phyloP scores from a whole-genome alignment of 805 yeast species.

The Teunomyces panamensis region DNA sequence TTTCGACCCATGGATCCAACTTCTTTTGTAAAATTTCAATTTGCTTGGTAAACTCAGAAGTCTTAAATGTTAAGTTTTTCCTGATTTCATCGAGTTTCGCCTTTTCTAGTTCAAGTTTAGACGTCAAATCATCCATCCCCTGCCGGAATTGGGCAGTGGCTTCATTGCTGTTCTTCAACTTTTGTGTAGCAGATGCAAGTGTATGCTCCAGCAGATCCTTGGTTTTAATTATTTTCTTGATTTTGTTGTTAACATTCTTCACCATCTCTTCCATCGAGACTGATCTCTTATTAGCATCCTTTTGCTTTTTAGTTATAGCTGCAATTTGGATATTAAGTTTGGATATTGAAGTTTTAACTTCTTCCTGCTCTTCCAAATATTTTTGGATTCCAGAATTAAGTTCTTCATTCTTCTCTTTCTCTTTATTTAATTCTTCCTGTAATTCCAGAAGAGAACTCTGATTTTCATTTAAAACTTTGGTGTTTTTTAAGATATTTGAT shows the following conservation, averaged over 20 bases:
- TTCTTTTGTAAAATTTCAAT: slow-evolving; percentile 62
- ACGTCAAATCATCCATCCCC: slow-evolving; percentile 46
- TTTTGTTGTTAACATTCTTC: slow-evolving; percentile 60
- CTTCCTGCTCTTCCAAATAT: slow-evolving; percentile 32
- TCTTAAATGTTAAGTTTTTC: slow-evolving; percentile 65
- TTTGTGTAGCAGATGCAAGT: slow-evolving; percentile 43
- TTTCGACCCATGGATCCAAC: slow-evolving; percentile 80
- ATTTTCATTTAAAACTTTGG: slow-evolving; percentile 37
- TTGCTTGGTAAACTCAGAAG: slow-evolving; percentile 62
- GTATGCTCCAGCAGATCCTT: slow-evolving; percentile 47
- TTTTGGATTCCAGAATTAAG: slow-evolving; percentile 26
- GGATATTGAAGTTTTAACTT: slow-evolving; percentile 24
- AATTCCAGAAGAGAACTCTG: slow-evolving; percentile 36
- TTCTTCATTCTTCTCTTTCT: slow-evolving; percentile 40
- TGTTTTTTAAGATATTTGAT: slow-evolving; percentile 40
- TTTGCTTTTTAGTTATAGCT: slow-evolving; percentile 25
- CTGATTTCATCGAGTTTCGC: slow-evolving; percentile 60
- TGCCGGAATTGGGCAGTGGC: slow-evolving; percentile 43
- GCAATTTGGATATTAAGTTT: slow-evolving; percentile 21
- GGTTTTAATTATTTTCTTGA: slow-evolving; percentile 56
- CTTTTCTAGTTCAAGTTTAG: slow-evolving; percentile 51
- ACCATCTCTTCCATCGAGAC: slow-evolving; percentile 75
- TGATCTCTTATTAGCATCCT: slow-evolving; percentile 42
- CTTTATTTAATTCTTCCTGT: slow-evolving; percentile 40
- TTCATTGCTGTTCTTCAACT: slow-evolving; percentile 43